Percentiles rank a stretch among this genome's conserved stretches.
Evolutionary conservation across 495 filamentous ascomycete genomes (phyloP).

Genomic region (Collariella sp.): DNA sequence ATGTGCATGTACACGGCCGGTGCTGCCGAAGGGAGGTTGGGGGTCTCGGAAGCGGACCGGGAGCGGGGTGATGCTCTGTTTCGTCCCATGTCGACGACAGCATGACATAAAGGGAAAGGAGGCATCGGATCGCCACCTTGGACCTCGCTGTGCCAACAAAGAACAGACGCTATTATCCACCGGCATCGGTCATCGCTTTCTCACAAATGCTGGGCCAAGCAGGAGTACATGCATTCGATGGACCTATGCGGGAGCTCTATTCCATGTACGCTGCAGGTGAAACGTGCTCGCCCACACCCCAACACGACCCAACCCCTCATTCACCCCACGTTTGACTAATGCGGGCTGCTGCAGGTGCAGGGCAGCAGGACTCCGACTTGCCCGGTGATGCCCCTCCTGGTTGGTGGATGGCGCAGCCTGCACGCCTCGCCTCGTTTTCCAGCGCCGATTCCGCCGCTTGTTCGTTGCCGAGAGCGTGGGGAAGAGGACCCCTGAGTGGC

Average conservation of each 20-base stretch:
- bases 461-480: not conserved
- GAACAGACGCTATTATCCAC: slow-evolving; percentile 7
- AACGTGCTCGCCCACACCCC: slow-evolving; percentile 5
- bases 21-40: not conserved
- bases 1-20: not conserved
- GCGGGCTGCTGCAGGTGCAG: slow-evolving; percentile 20
- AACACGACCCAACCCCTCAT: slow-evolving; percentile 19
- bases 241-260: slow-evolving; percentile 11
- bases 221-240: not conserved
- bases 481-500: not conserved
- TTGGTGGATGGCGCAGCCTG: slow-evolving; percentile 1
- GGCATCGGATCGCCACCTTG: not conserved
- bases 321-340: slow-evolving; percentile 35
- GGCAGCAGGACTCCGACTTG: not conserved
- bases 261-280: not conserved
- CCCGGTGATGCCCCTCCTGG: slow-evolving; percentile 2
- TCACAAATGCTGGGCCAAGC: not conserved
- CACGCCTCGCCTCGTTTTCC: not conserved
- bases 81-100: not conserved
- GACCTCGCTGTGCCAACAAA: too few relatives aligned
- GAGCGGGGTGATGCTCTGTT: not conserved
- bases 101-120: slow-evolving; percentile 1
- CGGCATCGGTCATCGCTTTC: slow-evolving; percentile 8
- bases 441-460: not conserved
- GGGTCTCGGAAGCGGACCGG: not conserved